Conservation (phyloP, 2,329 filamentous ascomycete genomes). For the Fusarium tricinctum region DNA sequence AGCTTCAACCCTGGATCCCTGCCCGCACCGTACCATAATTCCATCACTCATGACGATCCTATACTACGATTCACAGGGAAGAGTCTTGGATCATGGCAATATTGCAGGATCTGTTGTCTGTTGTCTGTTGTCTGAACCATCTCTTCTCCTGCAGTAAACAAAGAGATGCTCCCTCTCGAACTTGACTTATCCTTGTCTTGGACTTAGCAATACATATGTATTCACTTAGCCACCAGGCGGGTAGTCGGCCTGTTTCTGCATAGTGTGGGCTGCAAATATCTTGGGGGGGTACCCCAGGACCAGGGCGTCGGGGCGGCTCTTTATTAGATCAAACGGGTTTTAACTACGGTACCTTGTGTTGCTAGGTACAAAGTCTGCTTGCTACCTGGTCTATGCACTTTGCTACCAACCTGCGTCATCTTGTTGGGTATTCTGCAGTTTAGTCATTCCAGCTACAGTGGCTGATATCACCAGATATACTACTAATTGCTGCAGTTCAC, state of each 20-base stretch:
- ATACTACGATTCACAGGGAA: slow-evolving; percentile 15
- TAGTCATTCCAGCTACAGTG: neutral
- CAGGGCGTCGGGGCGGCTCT: slow-evolving; percentile 29
- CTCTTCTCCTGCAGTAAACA: neutral
- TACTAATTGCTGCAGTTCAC: neutral
- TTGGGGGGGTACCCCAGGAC: slow-evolving; percentile 21
- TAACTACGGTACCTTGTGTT: neutral
- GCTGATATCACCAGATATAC: neutral
- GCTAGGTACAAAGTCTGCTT: no score
- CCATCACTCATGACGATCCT: slow-evolving; percentile 21
- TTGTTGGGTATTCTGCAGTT: neutral
- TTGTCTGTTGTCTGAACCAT: neutral
- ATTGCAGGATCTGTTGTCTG: neutral
- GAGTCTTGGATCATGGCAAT: neutral
- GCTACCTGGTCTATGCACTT: no score
- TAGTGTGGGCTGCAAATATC: slow-evolving; percentile 1
- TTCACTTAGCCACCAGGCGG: neutral
- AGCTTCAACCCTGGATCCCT: slow-evolving; percentile 21
- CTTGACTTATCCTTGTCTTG: neutral
- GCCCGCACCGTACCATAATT: neutral
- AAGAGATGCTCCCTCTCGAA: neutral
- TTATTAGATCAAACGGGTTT: slow-evolving; percentile 9
- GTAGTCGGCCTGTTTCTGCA: slow-evolving; percentile 3
- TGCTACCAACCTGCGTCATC: neutral
- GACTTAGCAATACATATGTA: no score